Conservation (phyloP, 306 rosid genomes). For the Quercus robur region DNA sequence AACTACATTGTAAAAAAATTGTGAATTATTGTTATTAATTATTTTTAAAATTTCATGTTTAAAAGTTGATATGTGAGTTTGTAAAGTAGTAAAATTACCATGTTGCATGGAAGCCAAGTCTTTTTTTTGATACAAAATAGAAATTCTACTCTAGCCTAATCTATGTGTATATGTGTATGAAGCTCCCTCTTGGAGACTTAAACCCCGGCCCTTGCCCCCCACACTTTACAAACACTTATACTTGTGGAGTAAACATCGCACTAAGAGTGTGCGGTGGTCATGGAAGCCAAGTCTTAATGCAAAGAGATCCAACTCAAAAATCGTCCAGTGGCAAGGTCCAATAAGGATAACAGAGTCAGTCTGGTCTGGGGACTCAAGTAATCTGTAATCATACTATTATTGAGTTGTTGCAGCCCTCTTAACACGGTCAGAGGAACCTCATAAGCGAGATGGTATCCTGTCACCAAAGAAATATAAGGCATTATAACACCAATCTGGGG, state of each 20-base stretch:
- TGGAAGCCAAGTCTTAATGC: background rate
- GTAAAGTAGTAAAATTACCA: background rate
- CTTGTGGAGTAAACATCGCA: too few relatives aligned
- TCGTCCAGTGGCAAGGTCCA: background rate
- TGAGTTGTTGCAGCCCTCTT: background rate
- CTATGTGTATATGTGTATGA: too few relatives aligned
- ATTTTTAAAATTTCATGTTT: too few relatives aligned
- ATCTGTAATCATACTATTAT: background rate
- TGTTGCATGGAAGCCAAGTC: background rate
- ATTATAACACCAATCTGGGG: background rate
- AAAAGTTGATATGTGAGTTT: background rate
- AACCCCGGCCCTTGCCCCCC: too few relatives aligned
- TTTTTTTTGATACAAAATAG: too few relatives aligned
- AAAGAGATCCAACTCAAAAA: background rate
- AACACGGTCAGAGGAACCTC: background rate
- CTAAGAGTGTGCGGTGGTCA: background rate
- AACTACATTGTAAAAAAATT: background rate
- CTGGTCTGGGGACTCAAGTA: background rate
- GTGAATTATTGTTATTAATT: background rate
- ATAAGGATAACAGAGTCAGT: background rate
- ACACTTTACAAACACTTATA: too few relatives aligned
- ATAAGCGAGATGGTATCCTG: background rate
- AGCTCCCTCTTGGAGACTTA: too few relatives aligned
- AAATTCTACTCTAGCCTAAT: too few relatives aligned
- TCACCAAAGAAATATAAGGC: background rate